Conservation (phyloP, 495 filamentous ascomycete species). For the Schizothecium vesticola region DNA sequence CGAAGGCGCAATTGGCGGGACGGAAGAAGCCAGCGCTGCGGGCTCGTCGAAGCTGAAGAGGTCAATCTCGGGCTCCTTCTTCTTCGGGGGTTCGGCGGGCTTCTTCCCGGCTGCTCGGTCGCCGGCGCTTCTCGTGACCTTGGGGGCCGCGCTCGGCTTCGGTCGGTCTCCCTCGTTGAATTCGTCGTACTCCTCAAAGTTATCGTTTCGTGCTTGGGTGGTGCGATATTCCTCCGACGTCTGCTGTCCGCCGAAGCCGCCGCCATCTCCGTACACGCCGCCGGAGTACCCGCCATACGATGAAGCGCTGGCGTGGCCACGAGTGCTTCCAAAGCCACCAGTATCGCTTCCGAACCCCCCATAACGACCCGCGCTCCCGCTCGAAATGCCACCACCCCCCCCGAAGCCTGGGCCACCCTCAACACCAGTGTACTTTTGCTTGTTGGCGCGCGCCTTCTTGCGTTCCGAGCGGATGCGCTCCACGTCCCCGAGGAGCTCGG, state of each 20-base stretch:
- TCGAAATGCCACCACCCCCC: conserved; percentile 48
- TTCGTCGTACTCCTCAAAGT: conserved; percentile 96
- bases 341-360: conserved; percentile 81
- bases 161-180: conserved; percentile 69
- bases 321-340: neutral
- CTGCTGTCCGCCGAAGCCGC: conserved; percentile 67
- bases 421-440: conserved; percentile 91
- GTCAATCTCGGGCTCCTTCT: conserved; percentile 81
- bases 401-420: conserved; percentile 64
- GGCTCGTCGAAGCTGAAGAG: conserved; percentile 84
- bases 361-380: conserved; percentile 57
- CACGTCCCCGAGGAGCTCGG: conserved; percentile 88
- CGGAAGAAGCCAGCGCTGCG: conserved; percentile 34
- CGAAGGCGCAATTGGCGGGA: conserved; percentile 53
- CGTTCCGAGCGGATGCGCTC: conserved; percentile 86
- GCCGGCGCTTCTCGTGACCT: conserved; percentile 38
- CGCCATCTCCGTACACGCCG: conserved; percentile 88
- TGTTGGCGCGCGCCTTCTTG: conserved; percentile 85
- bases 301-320: conserved; percentile 58
- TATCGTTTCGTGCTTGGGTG: conserved; percentile 55
- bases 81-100: conserved; percentile 58
- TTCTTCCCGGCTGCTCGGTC: conserved; percentile 43
- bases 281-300: conserved; percentile 81
- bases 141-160: conserved; percentile 32
- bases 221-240: conserved; percentile 53